A percentile compares a stretch with the other conserved stretches of the same genome.
Evolutionary conservation across 1,139 yeast genomes (phyloP).

Genomic region (Pichia sp.): DNA sequence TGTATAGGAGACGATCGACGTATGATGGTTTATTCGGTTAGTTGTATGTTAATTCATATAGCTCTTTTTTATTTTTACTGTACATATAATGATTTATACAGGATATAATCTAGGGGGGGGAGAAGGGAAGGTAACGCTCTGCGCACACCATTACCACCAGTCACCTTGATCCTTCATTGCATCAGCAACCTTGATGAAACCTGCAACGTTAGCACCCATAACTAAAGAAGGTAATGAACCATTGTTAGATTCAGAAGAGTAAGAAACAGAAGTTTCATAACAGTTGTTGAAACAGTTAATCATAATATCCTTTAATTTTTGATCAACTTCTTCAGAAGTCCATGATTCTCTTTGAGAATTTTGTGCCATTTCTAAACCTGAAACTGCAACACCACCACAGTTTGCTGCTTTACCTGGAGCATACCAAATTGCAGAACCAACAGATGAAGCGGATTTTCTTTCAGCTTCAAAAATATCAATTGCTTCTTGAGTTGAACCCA

Average conservation of each 20-base stretch:
- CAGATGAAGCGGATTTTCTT: conserved; percentile 48
- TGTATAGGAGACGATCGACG: no score
- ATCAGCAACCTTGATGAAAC: conserved; percentile 96
- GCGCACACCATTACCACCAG: conserved; percentile 26
- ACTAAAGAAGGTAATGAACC: conserved; percentile 82
- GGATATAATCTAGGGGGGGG: background rate
- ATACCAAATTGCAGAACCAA: conserved; percentile 73
- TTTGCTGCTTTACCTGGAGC: conserved; percentile 99
- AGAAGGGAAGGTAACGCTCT: background rate
- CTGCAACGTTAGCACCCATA: conserved; percentile 98
- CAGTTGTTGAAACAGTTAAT: conserved; percentile 89
- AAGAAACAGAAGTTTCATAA: conserved; percentile 77
- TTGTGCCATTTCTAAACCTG: conserved; percentile 99
- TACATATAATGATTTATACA: no score
- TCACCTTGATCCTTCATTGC: conserved; percentile 99
- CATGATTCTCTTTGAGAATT: conserved; percentile 90
- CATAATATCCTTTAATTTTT: conserved; percentile 85
- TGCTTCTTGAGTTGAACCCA: conserved; percentile 98
- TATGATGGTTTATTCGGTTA: no score
- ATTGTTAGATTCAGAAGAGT: conserved; percentile 62
- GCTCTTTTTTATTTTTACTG: no score
- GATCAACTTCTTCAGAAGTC: conserved; percentile 86
- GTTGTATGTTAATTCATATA: no score
- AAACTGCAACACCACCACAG: conserved; percentile 99
- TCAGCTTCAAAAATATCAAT: conserved; percentile 87